Evolutionary conservation across 2,329 filamentous ascomycete species (phyloP), one percentile per base, ranked within the genome.

Genomic region (Fusarium luffae): DNA sequence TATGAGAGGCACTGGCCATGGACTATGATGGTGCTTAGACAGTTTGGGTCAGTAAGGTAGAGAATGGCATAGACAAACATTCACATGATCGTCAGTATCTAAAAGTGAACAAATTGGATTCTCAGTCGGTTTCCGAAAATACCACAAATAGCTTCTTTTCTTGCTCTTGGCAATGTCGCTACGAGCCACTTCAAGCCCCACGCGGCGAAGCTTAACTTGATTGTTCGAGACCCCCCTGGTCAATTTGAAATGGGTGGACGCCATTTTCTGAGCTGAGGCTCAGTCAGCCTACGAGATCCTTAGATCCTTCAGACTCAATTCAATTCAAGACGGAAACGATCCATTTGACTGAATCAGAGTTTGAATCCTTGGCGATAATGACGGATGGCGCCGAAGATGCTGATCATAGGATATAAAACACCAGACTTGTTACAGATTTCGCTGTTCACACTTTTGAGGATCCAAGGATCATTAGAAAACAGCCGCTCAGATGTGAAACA

Each of bases 161-260:
- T 7, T 7, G 3, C 23, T 30, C 67, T 64, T 70, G 63, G 49
- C 66, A 67, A 59, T 52, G 54, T 43, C 30, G 61, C 43, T 61
- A 56, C 50, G 32, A 59, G 50, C 42, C 41, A 48, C 48, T 52
- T 51, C 46, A 25, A 30, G 55, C 69, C 72, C 72, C 72, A 74
- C 70, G 68, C 65, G 41, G 67, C 66, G 69, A 74, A 74, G 71
- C 71, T 74, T 74, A 71, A 74, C 69, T 73, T 74, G 59, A 56
- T 62, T 67, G 58, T 73, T 71, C 62, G 59, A 69, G 69, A 64
- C 69, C 58, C 41, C 48, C 72, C 71, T 64, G 49, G 69, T 63
- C 57, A 49, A 25, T 66, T 28, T 28, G 34, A 69, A 59, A 54
- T 51, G 51, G 47, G 41, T 63, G 70, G 55, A 52, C 51, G 50